Evolutionary conservation across 345 rosid species (phyloP).

Genomic region (Crucihimalaya himalaica): DNA sequence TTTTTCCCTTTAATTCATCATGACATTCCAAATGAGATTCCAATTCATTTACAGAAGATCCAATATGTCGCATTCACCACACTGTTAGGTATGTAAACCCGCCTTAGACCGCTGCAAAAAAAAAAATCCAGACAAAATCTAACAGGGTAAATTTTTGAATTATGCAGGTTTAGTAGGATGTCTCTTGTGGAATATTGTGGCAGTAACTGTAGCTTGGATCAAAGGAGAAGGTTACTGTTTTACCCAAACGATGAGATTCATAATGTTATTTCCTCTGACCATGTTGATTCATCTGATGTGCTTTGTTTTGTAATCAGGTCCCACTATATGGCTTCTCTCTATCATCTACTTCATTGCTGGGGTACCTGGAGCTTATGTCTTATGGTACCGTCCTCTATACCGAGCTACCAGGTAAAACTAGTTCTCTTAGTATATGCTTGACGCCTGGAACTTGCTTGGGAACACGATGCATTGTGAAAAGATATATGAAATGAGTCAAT

Average conservation of each 20-base stretch:
- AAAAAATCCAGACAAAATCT: not conserved
- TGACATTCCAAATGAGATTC: slow-evolving; percentile 92
- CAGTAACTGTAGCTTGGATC: slow-evolving; percentile 85
- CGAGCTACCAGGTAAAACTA: slow-evolving; percentile 85
- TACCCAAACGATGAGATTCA: slow-evolving; percentile 6
- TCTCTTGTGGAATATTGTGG: slow-evolving; percentile 87
- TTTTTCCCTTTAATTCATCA: slow-evolving; percentile 93
- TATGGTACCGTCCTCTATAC: slow-evolving; percentile 97
- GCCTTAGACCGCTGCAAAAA: slow-evolving; percentile 15
- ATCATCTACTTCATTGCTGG: slow-evolving; percentile 87
- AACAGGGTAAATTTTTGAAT: slow-evolving; percentile 2
- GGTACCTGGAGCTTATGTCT: slow-evolving; percentile 83
- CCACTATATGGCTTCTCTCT: slow-evolving; percentile 93
- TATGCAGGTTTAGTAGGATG: slow-evolving; percentile 74
- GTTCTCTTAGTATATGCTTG: slow-evolving; percentile 15
- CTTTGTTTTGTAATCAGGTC: slow-evolving; percentile 51
- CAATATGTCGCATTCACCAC: slow-evolving; percentile 93
- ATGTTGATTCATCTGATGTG: slow-evolving; percentile 23
- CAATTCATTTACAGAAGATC: slow-evolving; percentile 80
- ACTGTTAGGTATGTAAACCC: slow-evolving; percentile 61
- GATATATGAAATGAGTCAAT: slow-evolving; percentile 1
- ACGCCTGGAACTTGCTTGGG: not conserved
- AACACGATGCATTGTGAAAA: not conserved
- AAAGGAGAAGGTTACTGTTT: slow-evolving; percentile 75
- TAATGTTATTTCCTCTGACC: slow-evolving; percentile 10